These are phyloP conservation scores for Danielia reshetovae DNA, from an alignment of 805 yeast species.

Conservation along the genomic window DNA sequence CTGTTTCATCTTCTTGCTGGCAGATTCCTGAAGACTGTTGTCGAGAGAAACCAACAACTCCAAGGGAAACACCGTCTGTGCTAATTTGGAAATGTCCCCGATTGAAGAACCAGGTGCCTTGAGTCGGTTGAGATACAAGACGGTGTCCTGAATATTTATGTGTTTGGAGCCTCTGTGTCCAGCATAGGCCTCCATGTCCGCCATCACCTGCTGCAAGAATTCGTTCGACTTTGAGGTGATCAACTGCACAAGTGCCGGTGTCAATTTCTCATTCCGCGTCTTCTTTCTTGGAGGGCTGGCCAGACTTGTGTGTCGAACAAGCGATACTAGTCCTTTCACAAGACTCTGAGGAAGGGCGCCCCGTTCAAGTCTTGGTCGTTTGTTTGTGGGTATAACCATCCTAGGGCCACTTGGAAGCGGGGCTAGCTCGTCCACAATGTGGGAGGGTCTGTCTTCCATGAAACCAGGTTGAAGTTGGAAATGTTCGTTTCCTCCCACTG, in stretches of 20 bases:
- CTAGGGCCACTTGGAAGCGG: too few relatives aligned
- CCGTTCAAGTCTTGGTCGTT: neutral
- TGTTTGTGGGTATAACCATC: neutral
- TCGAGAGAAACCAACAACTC: conserved; percentile 32
- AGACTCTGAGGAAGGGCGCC: conserved; percentile 1
- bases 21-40: conserved; percentile 20
- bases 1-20: conserved; percentile 1
- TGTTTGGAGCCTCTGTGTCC: conserved; percentile 26
- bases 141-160: conserved; percentile 32
- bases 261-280: conserved; percentile 2
- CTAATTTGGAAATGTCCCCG: conserved; percentile 27
- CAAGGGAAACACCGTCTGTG: conserved; percentile 33
- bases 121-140: conserved; percentile 31
- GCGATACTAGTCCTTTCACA: conserved; percentile 11
- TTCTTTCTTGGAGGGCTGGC: conserved; percentile 4
- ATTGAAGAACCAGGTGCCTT: conserved; percentile 17
- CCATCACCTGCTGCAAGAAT: conserved; percentile 27
- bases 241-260: conserved; percentile 13
- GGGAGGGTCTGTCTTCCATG: neutral
- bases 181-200: conserved; percentile 35
- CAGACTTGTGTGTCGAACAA: conserved; percentile 11
- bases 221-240: conserved; percentile 28
- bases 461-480: neutral
- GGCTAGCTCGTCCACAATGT: neutral
- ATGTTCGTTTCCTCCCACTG: conserved; percentile 2